Conservation (phyloP, 495 filamentous ascomycete species). For the Xanthoparmelia taractica region DNA sequence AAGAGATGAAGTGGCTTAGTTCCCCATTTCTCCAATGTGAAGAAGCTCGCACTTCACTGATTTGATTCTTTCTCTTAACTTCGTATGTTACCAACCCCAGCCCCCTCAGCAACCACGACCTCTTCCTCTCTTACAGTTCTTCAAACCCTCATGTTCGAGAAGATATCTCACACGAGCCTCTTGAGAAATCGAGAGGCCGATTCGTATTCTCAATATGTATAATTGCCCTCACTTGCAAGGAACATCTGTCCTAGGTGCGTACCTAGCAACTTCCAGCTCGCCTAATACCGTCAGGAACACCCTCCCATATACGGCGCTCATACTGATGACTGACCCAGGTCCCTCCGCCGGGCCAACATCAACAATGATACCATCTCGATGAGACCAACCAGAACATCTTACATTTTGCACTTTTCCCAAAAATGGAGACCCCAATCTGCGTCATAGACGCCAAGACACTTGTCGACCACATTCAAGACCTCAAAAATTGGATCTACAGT, state of each 20-base stretch:
- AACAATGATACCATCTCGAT: slow-evolving; percentile 24
- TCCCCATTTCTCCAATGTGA: not conserved
- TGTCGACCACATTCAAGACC: slow-evolving; percentile 59
- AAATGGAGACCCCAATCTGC: slow-evolving; percentile 43
- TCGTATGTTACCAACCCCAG: not conserved
- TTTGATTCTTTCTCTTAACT: not conserved
- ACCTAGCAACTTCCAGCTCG: not conserved
- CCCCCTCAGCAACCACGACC: not conserved
- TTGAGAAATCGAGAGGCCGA: slow-evolving; percentile 27
- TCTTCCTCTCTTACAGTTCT: not conserved
- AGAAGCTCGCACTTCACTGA: not conserved
- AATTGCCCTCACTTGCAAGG: slow-evolving; percentile 20
- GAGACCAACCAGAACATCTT: slow-evolving; percentile 12
- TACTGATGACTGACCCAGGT: slow-evolving; percentile 18
- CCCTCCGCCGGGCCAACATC: slow-evolving; percentile 18
- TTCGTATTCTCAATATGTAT: slow-evolving; percentile 22
- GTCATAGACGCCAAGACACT: slow-evolving; percentile 67
- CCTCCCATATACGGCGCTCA: not conserved
- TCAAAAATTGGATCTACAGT: slow-evolving; percentile 60
- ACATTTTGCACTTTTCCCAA: slow-evolving; percentile 12
- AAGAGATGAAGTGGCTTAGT: slow-evolving; percentile 2
- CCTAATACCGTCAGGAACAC: not conserved
- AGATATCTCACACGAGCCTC: slow-evolving; percentile 20
- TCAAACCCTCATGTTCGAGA: slow-evolving; percentile 15
- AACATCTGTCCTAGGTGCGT: slow-evolving; percentile 20